Base-by-base conservation (phyloP, 163 green algal species). In the Picocystis sp. region DNA sequence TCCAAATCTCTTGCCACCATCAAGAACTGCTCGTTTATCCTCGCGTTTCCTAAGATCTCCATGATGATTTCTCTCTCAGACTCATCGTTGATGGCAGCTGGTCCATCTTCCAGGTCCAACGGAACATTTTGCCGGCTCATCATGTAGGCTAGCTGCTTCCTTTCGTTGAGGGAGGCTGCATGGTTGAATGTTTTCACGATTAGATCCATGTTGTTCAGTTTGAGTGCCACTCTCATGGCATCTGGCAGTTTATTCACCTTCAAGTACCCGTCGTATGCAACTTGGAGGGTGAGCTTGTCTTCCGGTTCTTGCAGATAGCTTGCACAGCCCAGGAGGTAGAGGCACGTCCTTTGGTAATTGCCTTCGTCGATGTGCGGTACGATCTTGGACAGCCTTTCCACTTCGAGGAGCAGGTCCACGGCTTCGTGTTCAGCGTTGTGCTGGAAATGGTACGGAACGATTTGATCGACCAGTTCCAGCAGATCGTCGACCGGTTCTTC, bases 401-500 rank as follows among this genome's bases (percentile, higher is more conserved):
- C 89, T 70, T 98, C 90, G 19, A 98, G 71, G 52, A 95, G 75
- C 53, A 98, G 60, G 67, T 98, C 90, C 22, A 98, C 87, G 2
- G 90, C 90, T 64, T 98, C 90, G 1, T 89, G 89, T 75, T 97
- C 90, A 17, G 89, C 82, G 53, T 94, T 93, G 72, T 97, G 84
- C n/a, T 78, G 66, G 76, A 97, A 90, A 64, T 97, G 79, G 64
- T 89, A 94, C 0, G 89, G 89, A 25, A 94, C 79, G 54, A 98
- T 96, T 50, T 81, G 57, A 3, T 57, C 41, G 35, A 79, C 61
- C 11, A 78, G 59, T 11, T 57, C 51, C n/a, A 93, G 86, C n/a
- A 93, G 63, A 53, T 92, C 79, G 6, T 73, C 61, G 9, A 70
- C 59, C 50, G 34, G 54, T 42, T 62, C 62, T 38, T 58, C 21